Evolutionary conservation across 345 rosid genomes (phyloP).

Genomic region (Rhizophora mangle): DNA sequence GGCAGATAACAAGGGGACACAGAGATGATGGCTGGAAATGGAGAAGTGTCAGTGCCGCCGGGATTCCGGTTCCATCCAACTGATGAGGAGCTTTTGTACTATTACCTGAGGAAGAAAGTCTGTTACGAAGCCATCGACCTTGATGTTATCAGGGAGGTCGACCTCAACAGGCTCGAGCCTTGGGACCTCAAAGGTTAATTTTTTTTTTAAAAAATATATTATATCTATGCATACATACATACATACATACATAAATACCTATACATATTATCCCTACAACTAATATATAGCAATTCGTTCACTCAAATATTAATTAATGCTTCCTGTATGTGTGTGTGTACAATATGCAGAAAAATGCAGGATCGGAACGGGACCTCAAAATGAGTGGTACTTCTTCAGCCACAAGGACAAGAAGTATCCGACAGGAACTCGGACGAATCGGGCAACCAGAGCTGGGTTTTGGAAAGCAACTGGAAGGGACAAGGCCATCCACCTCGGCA

Average conservation of each 20-base stretch:
- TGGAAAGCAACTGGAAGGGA: constrained; percentile 99
- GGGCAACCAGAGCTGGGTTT: constrained; percentile 95
- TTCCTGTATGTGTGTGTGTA: not conserved
- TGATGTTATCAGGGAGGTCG: constrained; percentile 91
- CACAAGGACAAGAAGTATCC: constrained; percentile 99
- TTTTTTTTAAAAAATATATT: not conserved
- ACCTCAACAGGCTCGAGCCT: constrained; percentile 97
- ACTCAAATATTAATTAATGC: no score
- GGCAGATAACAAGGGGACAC: not conserved
- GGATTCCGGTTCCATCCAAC: constrained; percentile 97
- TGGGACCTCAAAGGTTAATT: constrained; percentile 93
- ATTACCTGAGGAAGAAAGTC: constrained; percentile 91
- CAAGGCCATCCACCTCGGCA: constrained; percentile 76
- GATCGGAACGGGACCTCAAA: constrained; percentile 93
- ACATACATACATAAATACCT: not conserved
- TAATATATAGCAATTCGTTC: no score
- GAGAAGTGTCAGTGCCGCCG: constrained; percentile 82
- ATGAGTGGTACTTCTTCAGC: constrained; percentile 98
- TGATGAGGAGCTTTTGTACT: constrained; percentile 90
- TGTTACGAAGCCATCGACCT: constrained; percentile 92
- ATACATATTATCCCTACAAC: not conserved
- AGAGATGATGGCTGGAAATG: constrained; percentile 60
- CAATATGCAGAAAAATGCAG: constrained; percentile 68
- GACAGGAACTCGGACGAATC: constrained; percentile 90
- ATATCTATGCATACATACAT: not conserved